Percentiles rank a stretch among this genome's conserved stretches.
phyloP scores from a whole-genome alignment of 2,329 filamentous ascomycete genomes.

The Cladosporium cucumerinum region DNA sequence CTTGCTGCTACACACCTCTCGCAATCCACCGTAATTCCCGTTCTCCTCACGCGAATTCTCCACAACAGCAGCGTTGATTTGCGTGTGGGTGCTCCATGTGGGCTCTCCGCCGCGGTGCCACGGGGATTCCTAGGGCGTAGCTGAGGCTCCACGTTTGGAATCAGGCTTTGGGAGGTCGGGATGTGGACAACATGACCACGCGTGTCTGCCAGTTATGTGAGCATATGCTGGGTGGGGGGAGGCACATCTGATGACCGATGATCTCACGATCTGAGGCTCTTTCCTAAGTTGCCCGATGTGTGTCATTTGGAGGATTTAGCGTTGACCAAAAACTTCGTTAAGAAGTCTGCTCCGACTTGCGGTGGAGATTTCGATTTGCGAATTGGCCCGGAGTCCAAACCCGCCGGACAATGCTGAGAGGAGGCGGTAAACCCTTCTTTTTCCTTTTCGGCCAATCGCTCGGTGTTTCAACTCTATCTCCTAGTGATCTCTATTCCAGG shows the following conservation, averaged over 20 bases:
- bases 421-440: slow-evolving; percentile 4
- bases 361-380: background rate
- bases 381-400: background rate
- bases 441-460: background rate
- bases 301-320: slow-evolving; percentile 4
- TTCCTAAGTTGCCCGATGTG: slow-evolving; percentile 10
- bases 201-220: background rate
- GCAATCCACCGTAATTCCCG: background rate
- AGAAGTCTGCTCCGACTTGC: background rate
- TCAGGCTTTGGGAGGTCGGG: slow-evolving; percentile 1
- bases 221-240: background rate
- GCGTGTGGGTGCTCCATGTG: slow-evolving; percentile 15
- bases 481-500: background rate
- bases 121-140: slow-evolving; percentile 8
- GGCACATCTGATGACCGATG: background rate
- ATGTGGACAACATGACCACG: slow-evolving; percentile 1
- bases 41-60: slow-evolving; percentile 8
- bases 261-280: background rate
- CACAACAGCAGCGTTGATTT: slow-evolving; percentile 11
- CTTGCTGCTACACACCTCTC: background rate
- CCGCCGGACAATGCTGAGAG: background rate
- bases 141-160: background rate
- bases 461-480: background rate
- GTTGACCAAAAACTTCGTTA: background rate
- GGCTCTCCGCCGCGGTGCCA: slow-evolving; percentile 11